These are phyloP conservation scores for Stachybotrys chartarum DNA, from an alignment of 2,329 filamentous ascomycete species.

Conservation along the genomic window DNA sequence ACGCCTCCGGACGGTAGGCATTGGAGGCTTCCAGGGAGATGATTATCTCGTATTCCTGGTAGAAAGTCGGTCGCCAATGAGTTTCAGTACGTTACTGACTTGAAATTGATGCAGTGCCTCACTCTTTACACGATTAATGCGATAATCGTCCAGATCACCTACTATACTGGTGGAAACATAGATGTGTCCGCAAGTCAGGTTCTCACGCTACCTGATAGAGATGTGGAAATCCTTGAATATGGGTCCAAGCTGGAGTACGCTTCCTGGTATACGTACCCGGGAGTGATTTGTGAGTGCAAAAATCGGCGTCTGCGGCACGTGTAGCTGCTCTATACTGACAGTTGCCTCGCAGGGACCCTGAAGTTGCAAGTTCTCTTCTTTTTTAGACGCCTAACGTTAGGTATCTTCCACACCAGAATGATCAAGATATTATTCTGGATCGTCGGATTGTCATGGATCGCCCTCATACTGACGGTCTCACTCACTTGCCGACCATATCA, in stretches of 20 bases:
- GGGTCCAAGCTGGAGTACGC: conserved; percentile 15
- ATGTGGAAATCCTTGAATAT: conserved; percentile 10
- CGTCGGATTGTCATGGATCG: conserved; percentile 9
- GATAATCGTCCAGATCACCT: conserved; percentile 14
- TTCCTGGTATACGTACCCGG: conserved; percentile 17
- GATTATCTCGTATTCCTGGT: not conserved
- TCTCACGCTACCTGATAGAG: conserved; percentile 8
- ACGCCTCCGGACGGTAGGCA: not conserved
- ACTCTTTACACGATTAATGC: conserved; percentile 13
- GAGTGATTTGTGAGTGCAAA: conserved; percentile 14
- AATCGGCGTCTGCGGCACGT: too few species aligned
- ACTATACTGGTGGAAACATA: conserved; percentile 14
- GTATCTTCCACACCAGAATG: not conserved
- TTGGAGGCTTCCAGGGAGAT: not conserved
- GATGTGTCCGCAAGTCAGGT: conserved; percentile 11
- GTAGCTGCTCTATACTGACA: not conserved
- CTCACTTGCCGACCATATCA: conserved; percentile 9
- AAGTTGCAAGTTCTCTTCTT: conserved; percentile 19
- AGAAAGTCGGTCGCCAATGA: not conserved
- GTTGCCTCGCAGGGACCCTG: conserved; percentile 10
- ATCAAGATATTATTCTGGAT: conserved; percentile 10
- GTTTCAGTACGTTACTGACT: not conserved
- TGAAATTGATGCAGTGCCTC: conserved; percentile 10
- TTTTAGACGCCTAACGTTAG: conserved; percentile 15
- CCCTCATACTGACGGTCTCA: conserved; percentile 7